Base-by-base conservation (phyloP, 768 basidiomycete species). In the Gloeopeniophorella convolvens region DNA sequence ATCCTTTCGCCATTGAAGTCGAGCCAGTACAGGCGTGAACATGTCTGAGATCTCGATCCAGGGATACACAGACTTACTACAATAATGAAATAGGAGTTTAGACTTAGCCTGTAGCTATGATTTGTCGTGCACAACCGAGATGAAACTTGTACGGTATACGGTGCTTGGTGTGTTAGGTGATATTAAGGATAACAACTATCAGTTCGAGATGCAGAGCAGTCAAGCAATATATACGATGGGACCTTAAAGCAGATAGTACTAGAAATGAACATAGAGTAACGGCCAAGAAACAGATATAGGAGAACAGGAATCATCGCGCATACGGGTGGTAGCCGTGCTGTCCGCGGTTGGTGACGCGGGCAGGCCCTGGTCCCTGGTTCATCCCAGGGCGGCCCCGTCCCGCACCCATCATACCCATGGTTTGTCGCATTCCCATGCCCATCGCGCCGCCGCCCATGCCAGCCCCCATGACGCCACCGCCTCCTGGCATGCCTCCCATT, bases 281-380 rank as follows among this genome's bases (percentile, higher is more conserved):
- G 39, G 24, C 30, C 9, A 24, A 18, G 23, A 45, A n/a, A n/a
- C n/a, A n/a, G n/a, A n/a, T n/a, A n/a, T n/a, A n/a, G n/a, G n/a
- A n/a, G n/a, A n/a, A n/a, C n/a, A n/a, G n/a, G n/a, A n/a, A 42
- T 63, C 64, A 87, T 57, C 87, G 83, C 27, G 85, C 83, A 59
- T 91, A 91, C 0, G 89, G 89, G 60, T 90, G 89, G 68, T 85
- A 91, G 56, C 80, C 78, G 66, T 89, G 86, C 60, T 85, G 82
- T 28, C 89, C 86, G 30, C 87, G 70, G 60, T 83, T 81, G 1
- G 68, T 74, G 10, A 79, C 76, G 48, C 88, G 56, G 45, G 66
- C 57, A n/a, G 64, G 62, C 5, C 73, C 76, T 12, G 72, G 75
- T 59, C 78, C 75, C 2, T 67, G 70, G 73, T 72, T 5, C 79